Conservation (phyloP, 192 early-diverging fungal species). For the Rhizophagus prolifer region DNA sequence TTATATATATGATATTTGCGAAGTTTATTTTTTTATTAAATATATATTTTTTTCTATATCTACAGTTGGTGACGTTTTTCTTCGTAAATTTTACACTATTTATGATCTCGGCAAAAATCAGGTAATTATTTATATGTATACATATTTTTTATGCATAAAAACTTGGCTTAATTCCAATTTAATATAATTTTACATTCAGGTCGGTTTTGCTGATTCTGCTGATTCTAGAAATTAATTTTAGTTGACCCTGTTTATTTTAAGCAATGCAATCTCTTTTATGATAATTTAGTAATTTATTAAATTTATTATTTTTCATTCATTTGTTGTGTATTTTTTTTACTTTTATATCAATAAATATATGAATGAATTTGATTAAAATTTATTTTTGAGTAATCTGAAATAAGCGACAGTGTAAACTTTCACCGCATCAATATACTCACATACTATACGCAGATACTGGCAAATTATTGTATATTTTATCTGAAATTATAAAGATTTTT, state of each 20-base stretch:
- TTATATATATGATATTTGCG: neutral
- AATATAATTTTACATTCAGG: neutral
- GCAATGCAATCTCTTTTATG: too few relatives aligned
- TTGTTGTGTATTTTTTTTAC: too few relatives aligned
- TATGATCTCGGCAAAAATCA: conserved; percentile 71
- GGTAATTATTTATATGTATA: conserved; percentile 55
- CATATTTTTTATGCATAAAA: conserved; percentile 22
- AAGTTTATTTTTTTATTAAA: neutral
- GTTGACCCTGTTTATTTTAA: too few relatives aligned
- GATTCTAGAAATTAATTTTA: neutral
- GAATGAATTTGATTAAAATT: too few relatives aligned
- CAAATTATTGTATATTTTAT: too few relatives aligned
- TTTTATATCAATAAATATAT: too few relatives aligned
- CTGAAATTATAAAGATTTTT: neutral
- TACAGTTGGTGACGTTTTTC: conserved; percentile 74
- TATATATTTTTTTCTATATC: neutral
- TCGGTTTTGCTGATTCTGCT: conserved; percentile 6
- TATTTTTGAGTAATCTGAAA: too few relatives aligned
- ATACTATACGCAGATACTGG: too few relatives aligned
- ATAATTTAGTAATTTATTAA: too few relatives aligned
- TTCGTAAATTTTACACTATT: conserved; percentile 79
- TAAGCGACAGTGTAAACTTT: too few relatives aligned
- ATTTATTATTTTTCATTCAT: too few relatives aligned
- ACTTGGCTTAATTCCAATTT: neutral
- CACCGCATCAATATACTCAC: too few relatives aligned